A percentile compares a stretch with the other conserved stretches of the same genome.
Evolutionary conservation across 768 basidiomycete genomes (phyloP).

Genomic region (Tulasnella sp.): DNA sequence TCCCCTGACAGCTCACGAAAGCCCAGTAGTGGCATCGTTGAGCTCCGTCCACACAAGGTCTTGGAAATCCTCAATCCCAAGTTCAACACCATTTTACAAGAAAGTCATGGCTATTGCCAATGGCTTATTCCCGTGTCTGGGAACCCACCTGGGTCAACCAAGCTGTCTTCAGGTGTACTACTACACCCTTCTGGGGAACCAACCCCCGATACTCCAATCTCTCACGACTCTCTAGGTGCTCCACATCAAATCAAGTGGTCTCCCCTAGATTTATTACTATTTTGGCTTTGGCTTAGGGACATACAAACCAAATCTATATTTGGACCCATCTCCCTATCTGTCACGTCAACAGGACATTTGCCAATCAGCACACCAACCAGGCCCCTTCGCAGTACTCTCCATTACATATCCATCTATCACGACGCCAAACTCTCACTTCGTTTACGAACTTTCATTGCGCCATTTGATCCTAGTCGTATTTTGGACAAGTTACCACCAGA

Average conservation of each 20-base stretch:
- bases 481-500: not conserved
- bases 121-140: conserved; percentile 6
- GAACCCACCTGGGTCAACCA: not conserved
- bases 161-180: not conserved
- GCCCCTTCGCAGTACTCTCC: not conserved
- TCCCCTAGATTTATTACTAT: not conserved
- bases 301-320: not conserved
- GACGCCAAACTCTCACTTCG: not conserved
- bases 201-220: not conserved
- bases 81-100: not conserved
- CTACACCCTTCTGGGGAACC: not conserved
- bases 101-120: not conserved
- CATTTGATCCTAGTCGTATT: not conserved
- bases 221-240: conserved; percentile 5
- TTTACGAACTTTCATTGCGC: conserved; percentile 1
- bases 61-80: not conserved
- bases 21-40: not conserved
- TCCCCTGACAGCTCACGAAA: not conserved
- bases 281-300: conserved; percentile 10
- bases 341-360: not conserved
- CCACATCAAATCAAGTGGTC: not conserved
- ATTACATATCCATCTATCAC: conserved; percentile 10
- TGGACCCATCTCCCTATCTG: not conserved
- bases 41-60: not conserved
- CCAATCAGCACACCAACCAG: not conserved